Evolutionary conservation across 805 yeast genomes (phyloP).

Genomic region (Barnettozyma siamensis): DNA sequence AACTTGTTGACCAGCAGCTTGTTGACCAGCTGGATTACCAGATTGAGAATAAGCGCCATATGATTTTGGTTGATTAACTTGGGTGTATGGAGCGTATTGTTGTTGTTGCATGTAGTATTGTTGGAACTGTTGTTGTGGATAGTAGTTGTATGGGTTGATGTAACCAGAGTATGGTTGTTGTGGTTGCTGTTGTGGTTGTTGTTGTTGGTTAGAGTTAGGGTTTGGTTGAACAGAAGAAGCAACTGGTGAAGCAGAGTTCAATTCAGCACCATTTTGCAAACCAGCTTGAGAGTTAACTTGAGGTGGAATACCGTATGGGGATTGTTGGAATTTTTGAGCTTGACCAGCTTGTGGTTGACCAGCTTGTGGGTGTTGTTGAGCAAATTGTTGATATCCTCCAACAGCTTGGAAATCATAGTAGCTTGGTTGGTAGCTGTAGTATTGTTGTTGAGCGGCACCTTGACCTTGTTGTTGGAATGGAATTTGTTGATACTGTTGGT

Average conservation of each 20-base stretch:
- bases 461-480: slow-evolving; percentile 9
- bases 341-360: slow-evolving; percentile 11
- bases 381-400: slow-evolving; percentile 9
- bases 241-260: slow-evolving; percentile 24
- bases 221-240: slow-evolving; percentile 25
- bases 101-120: slow-evolving; percentile 12
- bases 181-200: slow-evolving; percentile 15
- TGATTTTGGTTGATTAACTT: slow-evolving; percentile 17
- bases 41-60: slow-evolving; percentile 18
- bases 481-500: slow-evolving; percentile 12
- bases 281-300: slow-evolving; percentile 17
- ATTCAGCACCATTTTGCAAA: slow-evolving; percentile 15
- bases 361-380: slow-evolving; percentile 12
- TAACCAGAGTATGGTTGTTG: slow-evolving; percentile 22
- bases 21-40: slow-evolving; percentile 4
- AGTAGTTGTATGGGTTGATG: slow-evolving; percentile 23
- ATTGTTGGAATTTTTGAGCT: slow-evolving; percentile 21
- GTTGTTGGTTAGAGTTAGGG: not conserved
- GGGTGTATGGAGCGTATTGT: slow-evolving; percentile 12
- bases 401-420: slow-evolving; percentile 8
- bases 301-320: slow-evolving; percentile 24
- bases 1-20: slow-evolving; percentile 9
- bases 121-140: slow-evolving; percentile 17
- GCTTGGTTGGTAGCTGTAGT: slow-evolving; percentile 18
- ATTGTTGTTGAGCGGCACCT: slow-evolving; percentile 19